phyloP scores from a whole-genome alignment of 129 eudicot species.

The Saussurea involucrata region DNA sequence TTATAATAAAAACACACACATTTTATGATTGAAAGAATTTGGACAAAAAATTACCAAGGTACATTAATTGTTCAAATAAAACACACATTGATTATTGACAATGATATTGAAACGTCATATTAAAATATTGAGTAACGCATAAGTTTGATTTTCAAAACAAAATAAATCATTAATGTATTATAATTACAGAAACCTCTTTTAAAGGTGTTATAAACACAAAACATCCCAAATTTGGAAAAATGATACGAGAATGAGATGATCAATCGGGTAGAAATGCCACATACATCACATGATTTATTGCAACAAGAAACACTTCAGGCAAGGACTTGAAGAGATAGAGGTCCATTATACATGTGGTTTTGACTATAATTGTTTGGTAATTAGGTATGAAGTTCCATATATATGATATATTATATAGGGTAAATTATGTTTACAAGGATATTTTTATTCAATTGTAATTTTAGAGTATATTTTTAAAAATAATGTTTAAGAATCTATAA shows the following conservation, averaged over 20 bases:
- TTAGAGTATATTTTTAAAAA: too few species aligned
- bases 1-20: not conserved
- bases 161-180: not conserved
- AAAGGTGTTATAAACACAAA: not conserved
- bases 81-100: not conserved
- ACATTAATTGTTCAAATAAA: not conserved
- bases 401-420: not conserved
- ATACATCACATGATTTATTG: not conserved
- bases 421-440: too few species aligned
- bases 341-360: not conserved
- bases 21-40: not conserved
- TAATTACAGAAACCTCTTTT: not conserved
- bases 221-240: not conserved
- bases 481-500: too few species aligned
- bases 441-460: too few species aligned
- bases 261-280: conserved; percentile 14
- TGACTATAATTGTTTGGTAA: not conserved
- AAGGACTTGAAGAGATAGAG: not conserved
- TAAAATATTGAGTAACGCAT: not conserved
- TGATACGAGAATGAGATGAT: not conserved
- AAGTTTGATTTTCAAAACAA: not conserved
- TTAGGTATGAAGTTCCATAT: conserved; percentile 11
- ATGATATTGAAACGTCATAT: not conserved
- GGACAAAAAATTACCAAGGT: not conserved
- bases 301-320: conserved; percentile 5